Percentiles rank a stretch among this genome's conserved stretches.
phyloP scores from a whole-genome alignment of 1,139 yeast species.

The Diutina pseudorugosa region DNA sequence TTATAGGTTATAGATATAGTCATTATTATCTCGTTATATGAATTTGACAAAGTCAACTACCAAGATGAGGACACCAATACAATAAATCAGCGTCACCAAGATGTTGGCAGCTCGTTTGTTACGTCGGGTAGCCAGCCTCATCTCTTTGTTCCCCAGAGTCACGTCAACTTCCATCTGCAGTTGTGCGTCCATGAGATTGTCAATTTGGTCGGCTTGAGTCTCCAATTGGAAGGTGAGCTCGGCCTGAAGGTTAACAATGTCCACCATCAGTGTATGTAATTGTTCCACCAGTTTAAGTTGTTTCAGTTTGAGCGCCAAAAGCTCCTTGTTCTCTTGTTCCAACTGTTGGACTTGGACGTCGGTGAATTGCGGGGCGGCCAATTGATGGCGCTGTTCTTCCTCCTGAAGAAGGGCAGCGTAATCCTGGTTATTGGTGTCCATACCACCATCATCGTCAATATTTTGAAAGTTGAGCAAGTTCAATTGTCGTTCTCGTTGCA shows the following conservation, averaged over 20 bases:
- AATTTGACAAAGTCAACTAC: background rate
- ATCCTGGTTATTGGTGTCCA: constrained; percentile 10
- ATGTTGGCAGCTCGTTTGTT: constrained; percentile 63
- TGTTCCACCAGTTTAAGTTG: constrained; percentile 58
- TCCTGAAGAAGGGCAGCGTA: constrained; percentile 6
- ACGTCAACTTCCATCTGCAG: constrained; percentile 61
- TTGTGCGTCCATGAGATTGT: constrained; percentile 56
- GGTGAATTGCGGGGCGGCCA: constrained; percentile 16
- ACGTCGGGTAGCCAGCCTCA: constrained; percentile 57
- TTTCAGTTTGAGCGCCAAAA: constrained; percentile 46
- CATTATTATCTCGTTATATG: background rate
- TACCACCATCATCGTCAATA: constrained; percentile 14
- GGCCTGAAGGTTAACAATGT: constrained; percentile 66
- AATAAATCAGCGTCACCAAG: constrained; percentile 25
- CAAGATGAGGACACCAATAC: background rate
- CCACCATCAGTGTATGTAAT: constrained; percentile 70
- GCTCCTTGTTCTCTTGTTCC: constrained; percentile 59
- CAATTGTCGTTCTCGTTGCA: constrained; percentile 28
- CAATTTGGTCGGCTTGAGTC: constrained; percentile 65
- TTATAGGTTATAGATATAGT: too few relatives aligned
- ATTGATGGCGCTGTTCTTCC: constrained; percentile 9
- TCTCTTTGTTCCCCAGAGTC: constrained; percentile 58
- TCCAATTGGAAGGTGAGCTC: constrained; percentile 69
- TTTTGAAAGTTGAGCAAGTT: constrained; percentile 31
- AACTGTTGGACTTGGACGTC: constrained; percentile 59